phyloP scores from a whole-genome alignment of 2,329 filamentous ascomycete species.

The Rutstroemia sydowiana region DNA sequence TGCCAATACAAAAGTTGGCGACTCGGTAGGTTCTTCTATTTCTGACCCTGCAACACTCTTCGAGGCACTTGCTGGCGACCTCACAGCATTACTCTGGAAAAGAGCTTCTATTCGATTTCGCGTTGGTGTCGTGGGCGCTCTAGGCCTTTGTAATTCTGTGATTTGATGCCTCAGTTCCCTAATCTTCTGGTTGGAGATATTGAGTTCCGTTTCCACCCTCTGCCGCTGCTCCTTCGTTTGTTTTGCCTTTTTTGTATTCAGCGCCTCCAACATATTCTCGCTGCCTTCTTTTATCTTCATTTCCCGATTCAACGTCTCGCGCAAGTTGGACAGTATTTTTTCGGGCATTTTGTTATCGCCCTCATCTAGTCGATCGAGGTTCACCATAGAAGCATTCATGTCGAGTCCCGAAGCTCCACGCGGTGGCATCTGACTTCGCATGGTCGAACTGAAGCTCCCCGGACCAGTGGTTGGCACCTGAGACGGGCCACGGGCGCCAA shows the following conservation, averaged over 20 bases:
- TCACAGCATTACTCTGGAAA: slow-evolving; percentile 40
- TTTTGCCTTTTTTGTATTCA: slow-evolving; percentile 92
- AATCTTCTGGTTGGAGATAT: slow-evolving; percentile 71
- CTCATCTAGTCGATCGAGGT: slow-evolving; percentile 55
- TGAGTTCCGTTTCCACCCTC: slow-evolving; percentile 80
- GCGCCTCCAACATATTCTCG: slow-evolving; percentile 92
- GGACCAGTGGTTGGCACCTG: slow-evolving; percentile 63
- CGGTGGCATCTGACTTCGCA: slow-evolving; percentile 64
- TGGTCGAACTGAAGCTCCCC: slow-evolving; percentile 84
- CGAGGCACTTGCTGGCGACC: slow-evolving; percentile 51
- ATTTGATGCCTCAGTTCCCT: slow-evolving; percentile 54
- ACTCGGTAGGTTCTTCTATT: slow-evolving; percentile 65
- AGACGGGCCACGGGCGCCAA: slow-evolving; percentile 59
- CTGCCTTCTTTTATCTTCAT: slow-evolving; percentile 97
- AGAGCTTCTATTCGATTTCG: slow-evolving; percentile 43
- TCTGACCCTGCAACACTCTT: slow-evolving; percentile 52
- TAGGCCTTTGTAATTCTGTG: slow-evolving; percentile 48
- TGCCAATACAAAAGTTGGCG: slow-evolving; percentile 82
- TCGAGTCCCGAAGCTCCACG: slow-evolving; percentile 56
- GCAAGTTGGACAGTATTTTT: slow-evolving; percentile 65
- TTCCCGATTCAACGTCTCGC: slow-evolving; percentile 86
- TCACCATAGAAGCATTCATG: slow-evolving; percentile 40
- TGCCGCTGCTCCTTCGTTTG: slow-evolving; percentile 81
- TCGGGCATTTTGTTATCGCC: slow-evolving; percentile 56
- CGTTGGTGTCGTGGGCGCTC: slow-evolving; percentile 39